phyloP scores from a whole-genome alignment of 2,329 filamentous ascomycete genomes.

The Zasmidium citrigriseum region DNA sequence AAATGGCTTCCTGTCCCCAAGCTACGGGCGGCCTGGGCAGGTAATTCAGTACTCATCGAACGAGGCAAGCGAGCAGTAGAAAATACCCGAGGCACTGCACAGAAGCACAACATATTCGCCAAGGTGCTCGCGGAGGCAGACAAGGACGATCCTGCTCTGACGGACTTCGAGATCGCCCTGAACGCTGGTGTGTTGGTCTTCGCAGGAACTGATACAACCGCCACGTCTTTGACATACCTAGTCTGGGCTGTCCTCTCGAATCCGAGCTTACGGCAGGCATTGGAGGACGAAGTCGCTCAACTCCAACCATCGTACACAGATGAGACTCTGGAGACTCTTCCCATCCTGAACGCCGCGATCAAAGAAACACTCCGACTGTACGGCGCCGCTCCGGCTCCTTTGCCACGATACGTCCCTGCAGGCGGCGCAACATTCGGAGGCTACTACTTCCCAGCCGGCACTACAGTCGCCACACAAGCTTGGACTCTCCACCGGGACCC shows the following conservation, averaged over 20 bases:
- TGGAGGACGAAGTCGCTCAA: constrained; percentile 26
- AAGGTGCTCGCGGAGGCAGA: constrained; percentile 25
- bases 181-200: constrained; percentile 24
- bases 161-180: constrained; percentile 17
- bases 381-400: constrained; percentile 34
- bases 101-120: constrained; percentile 25
- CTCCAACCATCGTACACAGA: constrained; percentile 19
- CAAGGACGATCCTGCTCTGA: constrained; percentile 21
- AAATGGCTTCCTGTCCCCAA: constrained; percentile 9
- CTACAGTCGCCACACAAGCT: constrained; percentile 40
- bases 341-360: constrained; percentile 39
- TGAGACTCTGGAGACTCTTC: constrained; percentile 32
- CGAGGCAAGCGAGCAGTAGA: constrained; percentile 8
- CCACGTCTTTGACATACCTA: constrained; percentile 29
- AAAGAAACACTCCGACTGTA: constrained; percentile 42
- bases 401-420: constrained; percentile 39
- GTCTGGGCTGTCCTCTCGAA: constrained; percentile 26
- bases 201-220: constrained; percentile 30
- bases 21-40: constrained; percentile 4
- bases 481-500: constrained; percentile 41
- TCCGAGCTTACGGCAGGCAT: constrained; percentile 17
- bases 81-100: constrained; percentile 5
- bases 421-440: constrained; percentile 37
- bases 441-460: constrained; percentile 38
- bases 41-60: constrained; percentile 8